Evolutionary conservation across 2,329 filamentous ascomycete species (phyloP), one percentile per base, ranked within the genome.

Genomic region (Dryadomyces quercus-mongolicae): DNA sequence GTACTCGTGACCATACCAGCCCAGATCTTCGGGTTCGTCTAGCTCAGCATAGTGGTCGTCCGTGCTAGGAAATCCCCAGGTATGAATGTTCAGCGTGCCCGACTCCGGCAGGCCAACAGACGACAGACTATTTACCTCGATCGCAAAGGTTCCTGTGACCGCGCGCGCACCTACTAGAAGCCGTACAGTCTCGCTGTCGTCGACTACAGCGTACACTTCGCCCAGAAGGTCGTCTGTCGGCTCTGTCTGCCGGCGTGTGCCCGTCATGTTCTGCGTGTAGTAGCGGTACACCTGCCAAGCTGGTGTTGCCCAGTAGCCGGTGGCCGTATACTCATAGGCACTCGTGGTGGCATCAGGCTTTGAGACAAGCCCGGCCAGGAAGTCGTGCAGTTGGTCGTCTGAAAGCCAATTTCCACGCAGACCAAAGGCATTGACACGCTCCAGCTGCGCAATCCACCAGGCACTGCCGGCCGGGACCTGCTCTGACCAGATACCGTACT

Each of bases 381-480:
- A 69, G 54, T 76, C 72, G 58, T 74, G 74, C 10, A 76, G 63
- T 0, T 61, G 61, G 18, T 59, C 62, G n/a, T 63, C 66, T 2
- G 63, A 64, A 5, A 66, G 66, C 74, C 74, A 76, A 56, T 76
- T 75, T 0, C 69, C 73, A 3, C 72, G 66, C 0, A 76, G 62
- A 1, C 73, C 72, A 9, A 62, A 59, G 4, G 67, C 60, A 54
- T 75, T 66, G 60, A 68, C 62, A 0, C 74, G 67, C 56, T 77
- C 74, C 1, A 77, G 67, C 22, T 70, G 71, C 1, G 69, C 61
- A 38, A 77, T 72, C 64, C 69, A 76, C 65, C 68, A 77, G 0
- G 68, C 73, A 1, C 68, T 63, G 5, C 63, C 66, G 0, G 68
- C 62, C 0, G 74, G 69, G 9, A 69, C 63, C 53, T 76, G 70